Percentiles rank a stretch among this genome's conserved stretches.
Conservation (phyloP, 805 yeast genomes). For the Saccharomyces jurei region DNA sequence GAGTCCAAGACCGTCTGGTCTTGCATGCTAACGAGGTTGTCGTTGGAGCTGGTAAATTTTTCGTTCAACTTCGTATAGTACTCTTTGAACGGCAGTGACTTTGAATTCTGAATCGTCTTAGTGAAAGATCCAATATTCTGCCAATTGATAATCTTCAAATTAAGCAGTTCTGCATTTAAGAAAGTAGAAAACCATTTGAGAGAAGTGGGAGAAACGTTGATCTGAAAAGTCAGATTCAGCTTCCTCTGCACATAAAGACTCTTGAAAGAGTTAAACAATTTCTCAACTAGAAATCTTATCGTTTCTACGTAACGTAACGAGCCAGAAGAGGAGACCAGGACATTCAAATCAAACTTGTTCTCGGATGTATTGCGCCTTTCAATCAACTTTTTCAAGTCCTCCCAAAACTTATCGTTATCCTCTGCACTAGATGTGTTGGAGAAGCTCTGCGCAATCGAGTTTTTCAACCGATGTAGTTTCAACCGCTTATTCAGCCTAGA, state of each 20-base stretch:
- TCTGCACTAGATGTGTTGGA: slow-evolving; percentile 6
- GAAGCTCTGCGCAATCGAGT: slow-evolving; percentile 20
- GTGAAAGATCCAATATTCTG: slow-evolving; percentile 12
- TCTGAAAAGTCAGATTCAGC: slow-evolving; percentile 14
- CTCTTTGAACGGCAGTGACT: slow-evolving; percentile 28
- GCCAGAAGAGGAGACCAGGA: slow-evolving; percentile 22
- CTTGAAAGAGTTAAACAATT: not conserved
- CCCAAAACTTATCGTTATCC: slow-evolving; percentile 21
- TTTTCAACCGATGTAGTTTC: slow-evolving; percentile 23
- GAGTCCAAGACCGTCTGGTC: slow-evolving; percentile 12
- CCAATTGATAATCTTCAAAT: slow-evolving; percentile 15
- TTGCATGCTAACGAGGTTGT: not conserved
- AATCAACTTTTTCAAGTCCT: slow-evolving; percentile 2
- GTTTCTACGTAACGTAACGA: slow-evolving; percentile 30
- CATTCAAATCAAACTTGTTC: not conserved
- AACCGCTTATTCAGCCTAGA: slow-evolving; percentile 25
- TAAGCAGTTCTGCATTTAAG: slow-evolving; percentile 13
- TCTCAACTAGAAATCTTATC: slow-evolving; percentile 24
- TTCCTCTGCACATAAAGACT: slow-evolving; percentile 1
- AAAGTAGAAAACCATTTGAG: slow-evolving; percentile 29
- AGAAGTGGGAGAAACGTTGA: slow-evolving; percentile 25
- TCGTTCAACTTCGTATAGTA: slow-evolving; percentile 23
- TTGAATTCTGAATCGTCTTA: slow-evolving; percentile 2
- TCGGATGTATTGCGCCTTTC: not conserved
- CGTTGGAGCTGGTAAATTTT: slow-evolving; percentile 14